Conservation (phyloP, 768 basidiomycete genomes). For the Psilocybe tampanensis region DNA sequence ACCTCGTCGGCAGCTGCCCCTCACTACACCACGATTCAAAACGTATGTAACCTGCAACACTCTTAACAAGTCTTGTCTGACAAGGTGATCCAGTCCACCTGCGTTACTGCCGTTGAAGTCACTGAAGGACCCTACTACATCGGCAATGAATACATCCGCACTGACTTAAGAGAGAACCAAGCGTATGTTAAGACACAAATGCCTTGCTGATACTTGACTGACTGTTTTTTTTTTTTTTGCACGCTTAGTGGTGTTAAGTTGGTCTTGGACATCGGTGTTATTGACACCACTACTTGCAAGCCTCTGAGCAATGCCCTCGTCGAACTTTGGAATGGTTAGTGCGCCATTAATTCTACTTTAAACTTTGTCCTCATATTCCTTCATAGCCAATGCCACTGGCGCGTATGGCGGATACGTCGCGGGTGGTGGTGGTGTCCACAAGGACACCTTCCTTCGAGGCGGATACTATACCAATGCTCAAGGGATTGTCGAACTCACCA, state of each 20-base stretch:
- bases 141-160: slow-evolving; percentile 28
- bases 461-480: slow-evolving; percentile 29
- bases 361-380: not conserved
- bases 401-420: slow-evolving; percentile 25
- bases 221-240: too few relatives aligned
- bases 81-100: not conserved
- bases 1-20: slow-evolving; percentile 2
- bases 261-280: slow-evolving; percentile 37
- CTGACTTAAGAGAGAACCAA: slow-evolving; percentile 27
- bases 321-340: slow-evolving; percentile 34
- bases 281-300: slow-evolving; percentile 38
- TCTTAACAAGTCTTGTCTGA: not conserved
- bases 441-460: slow-evolving; percentile 34
- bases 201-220: too few relatives aligned
- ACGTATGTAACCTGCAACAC: not conserved
- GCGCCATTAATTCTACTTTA: not conserved
- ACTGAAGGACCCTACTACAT: slow-evolving; percentile 23
- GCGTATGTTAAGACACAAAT: too few relatives aligned
- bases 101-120: not conserved
- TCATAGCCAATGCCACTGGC: slow-evolving; percentile 27
- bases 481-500: slow-evolving; percentile 32
- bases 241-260: slow-evolving; percentile 37
- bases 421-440: slow-evolving; percentile 12
- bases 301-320: slow-evolving; percentile 36
- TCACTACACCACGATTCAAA: slow-evolving; percentile 1